Base-by-base conservation (phyloP, 306 rosid species). In the Cicer yamashitae region DNA sequence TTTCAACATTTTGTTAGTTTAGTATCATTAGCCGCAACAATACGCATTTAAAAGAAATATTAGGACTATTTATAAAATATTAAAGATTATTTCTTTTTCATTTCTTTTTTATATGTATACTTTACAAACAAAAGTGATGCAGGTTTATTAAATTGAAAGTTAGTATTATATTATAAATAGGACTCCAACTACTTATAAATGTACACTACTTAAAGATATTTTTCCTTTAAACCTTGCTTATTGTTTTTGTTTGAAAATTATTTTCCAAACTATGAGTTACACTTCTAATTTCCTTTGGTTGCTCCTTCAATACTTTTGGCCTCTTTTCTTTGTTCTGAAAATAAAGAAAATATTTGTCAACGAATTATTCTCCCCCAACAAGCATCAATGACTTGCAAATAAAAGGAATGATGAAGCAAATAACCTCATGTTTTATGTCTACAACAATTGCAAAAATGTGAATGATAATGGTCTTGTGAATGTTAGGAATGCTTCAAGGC, bases 391-490 rank as follows among this genome's bases (percentile, higher is more conserved):
- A 17, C 85, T 83, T 25, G 70, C 65, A 2, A 18, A 17, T 17
- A 17, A 85, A 57, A 82, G 94, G 18, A 72, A 14, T 0, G 68
- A 71, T 43, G 89, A 85, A 67, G 86, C 88, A 1, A 70, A 84
- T 58, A 79, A 82, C 53, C 82, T 85, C 6, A 53, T 89, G 10
- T 73, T 66, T 1, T 81, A 78, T 30, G 14, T 84, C 8, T 51
- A 76, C 69, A 81, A 59, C 54, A 64, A 67, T 43, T 81, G 77
- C 64, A 30, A 56, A 2, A 50, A 30, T 53, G 5, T 0, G 4
- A 15, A 62, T 0, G 13, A 13, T 2, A n/a, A 3, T 44, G 70
- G 73, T 6, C 74, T 74, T 45, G 76, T 86, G 5, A 58, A 84
- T 40, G 52, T 84, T 2, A 84, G 82, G 8, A 12, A 2, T 38